phyloP scores from a whole-genome alignment of 2,329 filamentous ascomycete genomes.

The Epichloe sibirici region DNA sequence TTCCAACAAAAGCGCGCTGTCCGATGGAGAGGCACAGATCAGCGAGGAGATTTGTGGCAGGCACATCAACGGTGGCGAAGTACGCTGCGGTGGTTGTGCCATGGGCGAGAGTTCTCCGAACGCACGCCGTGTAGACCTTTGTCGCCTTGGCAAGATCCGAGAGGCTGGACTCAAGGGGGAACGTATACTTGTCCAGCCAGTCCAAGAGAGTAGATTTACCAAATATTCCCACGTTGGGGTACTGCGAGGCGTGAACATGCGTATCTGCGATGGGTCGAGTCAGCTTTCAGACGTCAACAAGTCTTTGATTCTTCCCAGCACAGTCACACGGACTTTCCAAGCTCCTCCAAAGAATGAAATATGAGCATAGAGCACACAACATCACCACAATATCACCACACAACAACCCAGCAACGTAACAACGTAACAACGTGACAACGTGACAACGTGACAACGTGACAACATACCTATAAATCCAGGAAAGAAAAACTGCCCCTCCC shows the following conservation, averaged over 20 bases:
- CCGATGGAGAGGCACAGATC: slow-evolving; percentile 68
- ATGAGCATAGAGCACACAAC: no score
- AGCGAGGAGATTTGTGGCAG: slow-evolving; percentile 81
- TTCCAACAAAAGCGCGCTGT: slow-evolving; percentile 81
- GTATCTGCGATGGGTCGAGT: slow-evolving; percentile 50
- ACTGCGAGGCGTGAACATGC: slow-evolving; percentile 90
- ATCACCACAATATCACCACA: no score
- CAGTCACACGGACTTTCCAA: not conserved
- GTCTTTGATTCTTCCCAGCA: not conserved
- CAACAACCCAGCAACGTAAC: not conserved
- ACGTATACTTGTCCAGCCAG: slow-evolving; percentile 92
- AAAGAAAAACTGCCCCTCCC: slow-evolving; percentile 61
- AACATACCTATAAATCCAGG: slow-evolving; percentile 64
- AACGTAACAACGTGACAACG: not conserved
- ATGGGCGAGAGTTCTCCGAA: slow-evolving; percentile 70
- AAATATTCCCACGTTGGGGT: slow-evolving; percentile 88
- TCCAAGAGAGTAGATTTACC: slow-evolving; percentile 85
- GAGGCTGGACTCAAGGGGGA: slow-evolving; percentile 78
- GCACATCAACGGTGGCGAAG: slow-evolving; percentile 80
- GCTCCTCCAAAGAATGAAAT: no score
- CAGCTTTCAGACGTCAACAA: not conserved
- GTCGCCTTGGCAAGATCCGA: slow-evolving; percentile 48
- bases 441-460: not conserved
- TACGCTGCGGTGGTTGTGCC: slow-evolving; percentile 94
- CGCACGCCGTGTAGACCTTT: slow-evolving; percentile 63